Base-by-base conservation (phyloP, 768 basidiomycete species). In the Hemileccinum impolitum region DNA sequence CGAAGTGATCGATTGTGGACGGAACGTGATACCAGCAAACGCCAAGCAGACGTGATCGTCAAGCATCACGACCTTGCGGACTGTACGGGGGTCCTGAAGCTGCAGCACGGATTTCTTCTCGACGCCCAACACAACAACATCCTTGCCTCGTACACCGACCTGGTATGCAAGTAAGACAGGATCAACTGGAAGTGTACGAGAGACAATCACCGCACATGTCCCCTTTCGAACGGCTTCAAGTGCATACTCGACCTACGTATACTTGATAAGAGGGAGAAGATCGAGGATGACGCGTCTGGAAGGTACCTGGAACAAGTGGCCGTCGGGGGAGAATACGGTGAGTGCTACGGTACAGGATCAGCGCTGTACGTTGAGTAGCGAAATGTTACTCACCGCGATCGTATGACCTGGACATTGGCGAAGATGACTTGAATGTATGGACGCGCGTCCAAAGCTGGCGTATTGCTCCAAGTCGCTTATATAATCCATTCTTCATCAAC, bases 41-140 rank as follows among this genome's bases (percentile, higher is more conserved):
- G 94, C 96, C 48, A 98, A 78, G 64, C 94, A 97, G 50, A 99
- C 72, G 64, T 99, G 96, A 65, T 99, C 96, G 66, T 99, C 96
- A 44, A 99, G 73, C 93, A 97, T 94, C 50, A 90, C 96, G 8
- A 98, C 94, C 70, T 99, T 99, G 46, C 96, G 78, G 14, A 98
- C 94, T 1, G 96, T 99, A 45, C 96, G 80, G 7, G 96, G 94
- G 70, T 99, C 96, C 75, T 99, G 96, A 15, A 99, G 80, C 70
- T 99, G 96, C 11, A 98, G 77, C 25, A 96, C 84, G 0, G 92
- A 93, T 72, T 97, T 98, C 89, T 98, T 98, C 78, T 99, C 96
- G 26, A 98, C 95, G 43, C 95, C 96, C 21, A 99, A 77, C 4
- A 99, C 92, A 2, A 97, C 96, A 25, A 94, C 90, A 59, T 94